Base-by-base conservation (phyloP, 192 early-diverging fungal genomes). In the Coemansia sp. region DNA sequence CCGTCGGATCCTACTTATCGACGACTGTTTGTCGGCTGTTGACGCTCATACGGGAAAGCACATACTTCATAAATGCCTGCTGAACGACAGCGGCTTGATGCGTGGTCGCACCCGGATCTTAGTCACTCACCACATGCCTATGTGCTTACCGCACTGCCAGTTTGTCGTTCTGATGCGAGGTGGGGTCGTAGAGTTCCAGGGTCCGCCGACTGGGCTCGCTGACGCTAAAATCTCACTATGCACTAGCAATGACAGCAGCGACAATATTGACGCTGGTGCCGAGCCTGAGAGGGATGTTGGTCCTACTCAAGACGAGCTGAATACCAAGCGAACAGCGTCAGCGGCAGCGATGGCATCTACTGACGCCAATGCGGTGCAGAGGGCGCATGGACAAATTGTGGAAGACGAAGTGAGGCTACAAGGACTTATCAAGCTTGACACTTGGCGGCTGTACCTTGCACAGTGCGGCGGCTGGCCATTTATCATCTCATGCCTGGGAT, bases 11-110 rank as follows among this genome's bases (percentile, higher is more conserved):
- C 70, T 96, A 32, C 73, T 96, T 9, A 72, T 95, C 62, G 95
- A 97, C 72, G 95, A 95, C 71, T 92, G 91, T 68, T 80, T 97
- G 47, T 92, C 92, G 33, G 97, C 96, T 23, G 96, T 98, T 0
- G 97, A 99, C 72, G 89, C 94, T 5, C 95, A 95, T 35, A 98
- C 95, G 1, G 95, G 92, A 9, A 87, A 88, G 40, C 91, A 93
- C 64, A 77, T 99, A 35, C 89, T 92, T 67, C 84, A 93, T 21
- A 66, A 91, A 33, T 94, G 92, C 57, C 63, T 98, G 65, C 84
- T 85, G 23, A 86, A 85, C 38, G 58, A 44, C 23, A 43, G 38
- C 8, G 21, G 4, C 17, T 85, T 95, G 49, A 82, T 97, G 85
- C 61, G 62, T 6, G 80, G 86, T 21, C 85, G 94, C 14, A 98